Percentiles rank a stretch among this genome's conserved stretches.
Conservation (phyloP, 176 grass and related monocot genomes). For the Ampelocalamus luodianensis region DNA sequence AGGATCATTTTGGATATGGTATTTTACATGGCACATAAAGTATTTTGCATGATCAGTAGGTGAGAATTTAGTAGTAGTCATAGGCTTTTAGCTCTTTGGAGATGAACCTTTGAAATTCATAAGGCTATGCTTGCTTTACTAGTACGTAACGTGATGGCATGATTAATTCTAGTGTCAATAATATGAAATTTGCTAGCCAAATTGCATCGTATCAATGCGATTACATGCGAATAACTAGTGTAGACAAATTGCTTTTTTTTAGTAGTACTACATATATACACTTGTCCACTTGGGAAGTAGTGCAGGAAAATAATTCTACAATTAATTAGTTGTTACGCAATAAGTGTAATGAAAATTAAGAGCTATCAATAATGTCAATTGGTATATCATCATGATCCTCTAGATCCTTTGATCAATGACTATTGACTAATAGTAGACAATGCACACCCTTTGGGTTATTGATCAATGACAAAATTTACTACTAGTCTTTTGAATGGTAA, state of each 20-base stretch:
- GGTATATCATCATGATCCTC: neutral
- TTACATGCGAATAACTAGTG: neutral
- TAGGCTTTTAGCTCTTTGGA: neutral
- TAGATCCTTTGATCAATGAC: neutral
- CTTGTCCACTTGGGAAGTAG: conserved; percentile 20
- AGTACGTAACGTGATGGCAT: neutral
- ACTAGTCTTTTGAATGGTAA: conserved; percentile 10
- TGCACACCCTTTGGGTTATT: neutral
- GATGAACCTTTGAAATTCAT: neutral
- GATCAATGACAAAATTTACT: conserved; percentile 1
- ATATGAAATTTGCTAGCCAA: neutral
- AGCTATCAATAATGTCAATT: neutral
- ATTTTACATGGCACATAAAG: conserved; percentile 34
- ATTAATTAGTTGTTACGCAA: neutral
- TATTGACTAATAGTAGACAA: neutral
- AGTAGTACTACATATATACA: neutral
- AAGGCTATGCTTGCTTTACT: neutral
- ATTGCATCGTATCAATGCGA: neutral
- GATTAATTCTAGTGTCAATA: neutral
- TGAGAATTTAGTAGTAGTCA: neutral
- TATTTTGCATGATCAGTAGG: neutral
- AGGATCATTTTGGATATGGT: conserved; percentile 22
- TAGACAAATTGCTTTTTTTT: conserved; percentile 18
- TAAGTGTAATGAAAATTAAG: conserved; percentile 3
- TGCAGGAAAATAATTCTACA: neutral